phyloP scores from a whole-genome alignment of 345 rosid species.

The Hevea brasiliensis region DNA sequence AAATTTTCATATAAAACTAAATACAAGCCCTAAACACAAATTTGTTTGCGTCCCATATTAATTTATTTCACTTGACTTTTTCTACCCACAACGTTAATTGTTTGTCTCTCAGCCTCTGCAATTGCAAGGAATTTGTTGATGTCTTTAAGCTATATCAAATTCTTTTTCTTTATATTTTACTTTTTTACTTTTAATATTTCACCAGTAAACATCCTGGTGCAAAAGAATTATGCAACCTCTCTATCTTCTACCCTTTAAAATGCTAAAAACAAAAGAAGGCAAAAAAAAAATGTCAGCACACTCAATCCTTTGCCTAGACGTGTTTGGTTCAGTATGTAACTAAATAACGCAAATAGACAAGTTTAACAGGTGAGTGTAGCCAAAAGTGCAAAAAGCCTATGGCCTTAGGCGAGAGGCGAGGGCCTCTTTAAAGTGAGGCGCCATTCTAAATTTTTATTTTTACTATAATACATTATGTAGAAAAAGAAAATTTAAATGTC shows the following conservation, averaged over 20 bases:
- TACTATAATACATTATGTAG: too few relatives aligned
- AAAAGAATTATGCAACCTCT: background rate
- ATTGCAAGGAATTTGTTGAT: background rate
- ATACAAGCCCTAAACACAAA: background rate
- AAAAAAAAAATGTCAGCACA: slow-evolving; percentile 3
- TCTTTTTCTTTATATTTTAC: background rate
- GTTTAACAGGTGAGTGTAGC: too few relatives aligned
- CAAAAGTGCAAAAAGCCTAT: too few relatives aligned
- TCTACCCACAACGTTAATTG: background rate
- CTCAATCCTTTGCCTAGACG: background rate
- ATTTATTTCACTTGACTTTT: background rate
- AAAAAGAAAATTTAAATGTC: too few relatives aligned
- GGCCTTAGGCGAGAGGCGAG: too few relatives aligned
- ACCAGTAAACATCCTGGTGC: background rate
- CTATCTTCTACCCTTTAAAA: background rate
- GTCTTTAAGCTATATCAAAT: background rate
- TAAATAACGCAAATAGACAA: background rate
- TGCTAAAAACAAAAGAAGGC: background rate
- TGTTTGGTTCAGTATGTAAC: background rate
- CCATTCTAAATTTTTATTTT: too few relatives aligned
- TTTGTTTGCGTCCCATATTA: too few relatives aligned
- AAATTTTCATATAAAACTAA: too few relatives aligned
- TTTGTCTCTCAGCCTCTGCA: background rate
- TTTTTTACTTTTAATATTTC: background rate
- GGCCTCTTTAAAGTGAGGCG: too few relatives aligned